Conservation (phyloP, 2,329 filamentous ascomycete genomes). For the Phialemonium atrogriseum region DNA sequence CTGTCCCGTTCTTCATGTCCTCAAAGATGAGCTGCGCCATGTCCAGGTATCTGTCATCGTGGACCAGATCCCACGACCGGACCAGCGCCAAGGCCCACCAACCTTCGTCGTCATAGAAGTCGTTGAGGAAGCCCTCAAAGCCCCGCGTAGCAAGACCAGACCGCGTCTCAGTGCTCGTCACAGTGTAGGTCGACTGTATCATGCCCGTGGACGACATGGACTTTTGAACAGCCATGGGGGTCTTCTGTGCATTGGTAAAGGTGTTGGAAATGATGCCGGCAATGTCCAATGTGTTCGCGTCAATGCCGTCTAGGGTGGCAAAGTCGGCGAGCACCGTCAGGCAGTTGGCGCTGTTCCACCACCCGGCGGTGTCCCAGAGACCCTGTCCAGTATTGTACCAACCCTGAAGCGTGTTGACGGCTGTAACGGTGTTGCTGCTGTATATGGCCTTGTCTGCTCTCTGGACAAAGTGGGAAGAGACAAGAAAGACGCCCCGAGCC, state of each 20-base stretch:
- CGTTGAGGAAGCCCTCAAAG: constrained; percentile 41
- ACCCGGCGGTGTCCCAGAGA: constrained; percentile 56
- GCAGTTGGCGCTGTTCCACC: constrained; percentile 68
- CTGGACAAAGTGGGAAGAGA: constrained; percentile 6
- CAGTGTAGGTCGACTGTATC: constrained; percentile 28
- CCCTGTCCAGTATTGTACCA: constrained; percentile 56
- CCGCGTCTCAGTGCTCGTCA: constrained; percentile 12
- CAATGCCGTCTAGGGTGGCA: constrained; percentile 22
- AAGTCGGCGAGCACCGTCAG: constrained; percentile 55
- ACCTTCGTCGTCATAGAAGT: constrained; percentile 53
- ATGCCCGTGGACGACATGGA: constrained; percentile 25
- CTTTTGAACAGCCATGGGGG: constrained; percentile 28
- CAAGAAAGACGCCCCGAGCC: constrained; percentile 12
- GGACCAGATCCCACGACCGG: constrained; percentile 42
- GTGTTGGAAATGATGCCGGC: constrained; percentile 34
- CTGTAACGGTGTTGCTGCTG: constrained; percentile 20
- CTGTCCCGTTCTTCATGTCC: constrained; percentile 41
- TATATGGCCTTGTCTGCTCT: constrained; percentile 18
- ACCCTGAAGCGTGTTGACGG: constrained; percentile 38
- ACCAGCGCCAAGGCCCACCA: constrained; percentile 57
- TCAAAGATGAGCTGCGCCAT: constrained; percentile 44
- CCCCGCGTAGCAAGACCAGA: constrained; percentile 19
- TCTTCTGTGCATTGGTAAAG: constrained; percentile 34
- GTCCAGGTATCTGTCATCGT: constrained; percentile 36
- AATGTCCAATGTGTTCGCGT: constrained; percentile 29